A percentile compares a stretch with the other conserved stretches of the same genome.
Conservation (phyloP, 2,329 filamentous ascomycete species). For the Trichoderma oligosporum region DNA sequence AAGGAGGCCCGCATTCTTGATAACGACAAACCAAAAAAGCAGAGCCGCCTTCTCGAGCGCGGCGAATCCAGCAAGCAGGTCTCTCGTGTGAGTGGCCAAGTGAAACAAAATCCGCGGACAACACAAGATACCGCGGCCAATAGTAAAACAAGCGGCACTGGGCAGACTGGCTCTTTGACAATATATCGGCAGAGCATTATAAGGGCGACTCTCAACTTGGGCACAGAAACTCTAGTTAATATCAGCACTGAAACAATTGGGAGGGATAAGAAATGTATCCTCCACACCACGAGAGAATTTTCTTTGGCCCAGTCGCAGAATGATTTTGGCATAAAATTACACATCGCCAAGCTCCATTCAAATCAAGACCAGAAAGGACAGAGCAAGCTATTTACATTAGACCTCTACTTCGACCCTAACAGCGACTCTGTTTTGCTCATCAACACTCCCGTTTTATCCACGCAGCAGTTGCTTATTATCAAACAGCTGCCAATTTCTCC, state of each 20-base stretch:
- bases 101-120: background rate
- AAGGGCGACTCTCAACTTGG: background rate
- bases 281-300: background rate
- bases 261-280: background rate
- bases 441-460: background rate
- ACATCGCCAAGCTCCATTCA: background rate
- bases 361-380: background rate
- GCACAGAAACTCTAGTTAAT: background rate
- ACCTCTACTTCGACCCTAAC: background rate
- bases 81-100: background rate
- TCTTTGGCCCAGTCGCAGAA: background rate
- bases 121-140: background rate
- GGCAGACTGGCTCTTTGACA: too few species aligned
- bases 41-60: background rate
- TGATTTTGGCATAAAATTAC: background rate
- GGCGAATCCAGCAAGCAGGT: background rate
- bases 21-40: background rate
- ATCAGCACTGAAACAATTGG: background rate
- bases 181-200: background rate
- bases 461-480: background rate
- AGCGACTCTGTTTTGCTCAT: background rate
- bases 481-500: background rate
- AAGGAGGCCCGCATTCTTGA: background rate
- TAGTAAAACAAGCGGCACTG: background rate
- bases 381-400: background rate